These are phyloP conservation scores for Austroboletus niveus DNA, from an alignment of 1,284 basidiomycete species.

Conservation along the genomic window DNA sequence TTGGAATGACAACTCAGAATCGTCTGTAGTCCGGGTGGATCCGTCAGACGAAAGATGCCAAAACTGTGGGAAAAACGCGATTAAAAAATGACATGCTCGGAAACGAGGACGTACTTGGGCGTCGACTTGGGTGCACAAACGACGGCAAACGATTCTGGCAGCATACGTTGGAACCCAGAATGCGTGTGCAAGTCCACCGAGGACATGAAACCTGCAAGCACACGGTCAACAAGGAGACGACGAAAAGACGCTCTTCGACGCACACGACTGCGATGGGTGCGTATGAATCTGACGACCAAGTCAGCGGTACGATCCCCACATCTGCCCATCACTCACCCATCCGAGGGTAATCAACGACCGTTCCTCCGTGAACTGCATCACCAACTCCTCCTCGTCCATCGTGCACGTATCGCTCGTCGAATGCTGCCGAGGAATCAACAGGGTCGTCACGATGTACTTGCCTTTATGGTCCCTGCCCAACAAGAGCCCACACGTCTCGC, in stretches of 20 bases:
- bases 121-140: slow-evolving; percentile 81
- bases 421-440: slow-evolving; percentile 81
- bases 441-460: slow-evolving; percentile 68
- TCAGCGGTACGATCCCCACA: background rate
- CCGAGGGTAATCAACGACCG: slow-evolving; percentile 80
- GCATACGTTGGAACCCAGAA: slow-evolving; percentile 80
- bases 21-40: slow-evolving; percentile 75
- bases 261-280: slow-evolving; percentile 86
- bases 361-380: slow-evolving; percentile 80
- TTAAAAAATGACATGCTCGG: background rate
- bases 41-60: slow-evolving; percentile 84
- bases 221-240: slow-evolving; percentile 5
- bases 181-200: slow-evolving; percentile 89
- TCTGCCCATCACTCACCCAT: slow-evolving; percentile 60
- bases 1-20: slow-evolving; percentile 66
- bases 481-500: slow-evolving; percentile 67
- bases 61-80: slow-evolving; percentile 44
- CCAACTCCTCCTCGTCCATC: slow-evolving; percentile 84
- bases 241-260: slow-evolving; percentile 23
- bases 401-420: slow-evolving; percentile 86
- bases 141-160: slow-evolving; percentile 88
- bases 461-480: slow-evolving; percentile 55
- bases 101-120: slow-evolving; percentile 56
- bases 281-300: slow-evolving; percentile 72
- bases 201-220: slow-evolving; percentile 72